phyloP scores from a whole-genome alignment of 768 basidiomycete genomes.

The Pisolithus sp. region DNA sequence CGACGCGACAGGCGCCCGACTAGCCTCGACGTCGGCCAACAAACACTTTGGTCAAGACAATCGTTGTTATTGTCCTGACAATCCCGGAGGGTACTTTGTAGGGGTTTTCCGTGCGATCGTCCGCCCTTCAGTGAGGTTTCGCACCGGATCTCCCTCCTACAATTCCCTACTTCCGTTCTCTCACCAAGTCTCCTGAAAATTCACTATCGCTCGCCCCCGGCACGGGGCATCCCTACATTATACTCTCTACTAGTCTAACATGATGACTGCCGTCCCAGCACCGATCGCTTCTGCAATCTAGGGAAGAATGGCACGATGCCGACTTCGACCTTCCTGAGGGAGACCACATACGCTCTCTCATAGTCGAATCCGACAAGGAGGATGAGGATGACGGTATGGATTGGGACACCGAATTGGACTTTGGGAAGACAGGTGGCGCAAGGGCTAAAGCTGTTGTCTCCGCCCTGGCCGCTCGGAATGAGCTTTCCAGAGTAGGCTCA shows the following conservation, averaged over 20 bases:
- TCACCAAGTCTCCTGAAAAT: slow-evolving; percentile 5
- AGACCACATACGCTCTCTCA: slow-evolving; percentile 54
- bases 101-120: slow-evolving; percentile 4
- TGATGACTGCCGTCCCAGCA: slow-evolving; percentile 52
- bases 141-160: slow-evolving; percentile 2
- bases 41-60: slow-evolving; percentile 5
- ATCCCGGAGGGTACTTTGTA: slow-evolving; percentile 1
- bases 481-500: slow-evolving; percentile 28
- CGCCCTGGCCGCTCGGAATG: slow-evolving; percentile 34
- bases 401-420: slow-evolving; percentile 76
- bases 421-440: slow-evolving; percentile 51
- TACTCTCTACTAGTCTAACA: slow-evolving; percentile 27
- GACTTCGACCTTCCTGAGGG: slow-evolving; percentile 84
- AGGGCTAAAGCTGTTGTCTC: slow-evolving; percentile 37
- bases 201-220: slow-evolving; percentile 16
- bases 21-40: neutral
- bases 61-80: slow-evolving; percentile 5
- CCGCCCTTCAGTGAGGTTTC: neutral
- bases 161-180: slow-evolving; percentile 4
- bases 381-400: slow-evolving; percentile 61
- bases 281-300: slow-evolving; percentile 45
- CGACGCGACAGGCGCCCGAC: slow-evolving; percentile 6
- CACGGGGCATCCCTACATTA: slow-evolving; percentile 17
- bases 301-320: slow-evolving; percentile 83
- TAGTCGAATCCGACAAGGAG: slow-evolving; percentile 56